Conservation (phyloP, 73 alveolate genomes). For the Blepharisma japonicum region DNA sequence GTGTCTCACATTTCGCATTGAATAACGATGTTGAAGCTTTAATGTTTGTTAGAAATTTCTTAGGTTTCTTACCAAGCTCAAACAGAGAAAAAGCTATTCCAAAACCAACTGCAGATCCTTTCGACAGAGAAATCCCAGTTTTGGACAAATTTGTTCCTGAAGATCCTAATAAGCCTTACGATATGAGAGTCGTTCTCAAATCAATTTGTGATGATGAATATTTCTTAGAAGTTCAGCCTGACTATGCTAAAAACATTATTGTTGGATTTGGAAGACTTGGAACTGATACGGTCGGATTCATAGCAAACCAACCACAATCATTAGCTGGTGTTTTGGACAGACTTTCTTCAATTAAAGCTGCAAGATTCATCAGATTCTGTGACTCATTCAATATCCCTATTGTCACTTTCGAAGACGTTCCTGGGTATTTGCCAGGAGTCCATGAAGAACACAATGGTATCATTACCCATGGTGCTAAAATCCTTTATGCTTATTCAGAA, state of each 20-base stretch:
- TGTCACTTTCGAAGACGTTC: conserved; percentile 58
- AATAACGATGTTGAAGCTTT: conserved; percentile 53
- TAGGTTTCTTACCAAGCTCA: conserved; percentile 45
- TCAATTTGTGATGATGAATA: conserved; percentile 44
- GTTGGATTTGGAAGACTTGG: conserved; percentile 61
- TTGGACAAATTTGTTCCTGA: conserved; percentile 53
- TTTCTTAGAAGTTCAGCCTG: conserved; percentile 61
- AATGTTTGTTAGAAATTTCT: conserved; percentile 46
- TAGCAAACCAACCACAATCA: conserved; percentile 61
- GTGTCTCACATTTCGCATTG: conserved; percentile 57
- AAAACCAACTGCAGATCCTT: conserved; percentile 41
- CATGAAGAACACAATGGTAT: conserved; percentile 61
- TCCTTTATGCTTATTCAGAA: conserved; percentile 63
- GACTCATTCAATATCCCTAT: conserved; percentile 66
- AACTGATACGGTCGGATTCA: conserved; percentile 53
- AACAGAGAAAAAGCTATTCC: conserved; percentile 45
- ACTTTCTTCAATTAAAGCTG: conserved; percentile 56
- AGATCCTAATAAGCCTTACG: conserved; percentile 70
- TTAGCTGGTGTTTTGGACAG: conserved; percentile 64
- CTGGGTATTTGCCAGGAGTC: conserved; percentile 71
- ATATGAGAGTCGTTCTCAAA: conserved; percentile 52
- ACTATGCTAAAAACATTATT: conserved; percentile 57
- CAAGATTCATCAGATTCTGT: conserved; percentile 66
- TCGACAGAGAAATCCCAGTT: conserved; percentile 27
- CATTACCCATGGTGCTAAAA: conserved; percentile 66